Evolutionary conservation across 345 rosid species (phyloP).

Genomic region (Fremontodendron californicum): DNA sequence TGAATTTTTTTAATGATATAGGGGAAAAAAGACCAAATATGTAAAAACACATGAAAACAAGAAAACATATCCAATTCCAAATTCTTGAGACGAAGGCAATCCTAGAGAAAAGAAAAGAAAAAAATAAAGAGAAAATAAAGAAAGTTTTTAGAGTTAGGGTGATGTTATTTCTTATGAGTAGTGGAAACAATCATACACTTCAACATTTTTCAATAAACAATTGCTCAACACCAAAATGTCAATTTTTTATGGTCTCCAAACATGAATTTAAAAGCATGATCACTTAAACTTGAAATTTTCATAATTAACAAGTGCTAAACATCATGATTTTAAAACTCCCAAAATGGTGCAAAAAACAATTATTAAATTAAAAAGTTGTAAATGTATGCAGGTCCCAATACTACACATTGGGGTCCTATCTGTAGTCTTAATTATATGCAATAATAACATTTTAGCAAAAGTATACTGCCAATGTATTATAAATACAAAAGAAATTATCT

Average conservation of each 20-base stretch:
- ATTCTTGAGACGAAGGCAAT: background rate
- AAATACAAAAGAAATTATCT: too few species aligned
- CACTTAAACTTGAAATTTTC: background rate
- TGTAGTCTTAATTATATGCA: background rate
- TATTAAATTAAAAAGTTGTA: background rate
- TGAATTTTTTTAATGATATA: too few species aligned
- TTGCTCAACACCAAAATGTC: background rate
- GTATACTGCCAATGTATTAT: background rate
- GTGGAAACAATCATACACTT: background rate
- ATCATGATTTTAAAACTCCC: constrained; percentile 5
- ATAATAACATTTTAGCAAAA: background rate
- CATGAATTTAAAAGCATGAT: constrained; percentile 10
- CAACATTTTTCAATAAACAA: background rate
- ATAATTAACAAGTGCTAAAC: constrained; percentile 11
- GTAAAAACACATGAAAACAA: too few species aligned
- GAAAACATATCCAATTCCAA: background rate
- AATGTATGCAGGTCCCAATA: background rate
- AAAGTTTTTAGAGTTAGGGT: too few species aligned
- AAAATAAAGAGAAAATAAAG: too few species aligned
- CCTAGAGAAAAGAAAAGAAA: background rate
- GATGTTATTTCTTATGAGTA: background rate
- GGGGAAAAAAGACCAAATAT: too few species aligned
- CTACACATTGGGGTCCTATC: background rate
- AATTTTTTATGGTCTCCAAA: background rate
- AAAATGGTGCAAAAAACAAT: background rate